Evolutionary conservation across 345 rosid genomes (phyloP).

Genomic region (Boechera stricta): DNA sequence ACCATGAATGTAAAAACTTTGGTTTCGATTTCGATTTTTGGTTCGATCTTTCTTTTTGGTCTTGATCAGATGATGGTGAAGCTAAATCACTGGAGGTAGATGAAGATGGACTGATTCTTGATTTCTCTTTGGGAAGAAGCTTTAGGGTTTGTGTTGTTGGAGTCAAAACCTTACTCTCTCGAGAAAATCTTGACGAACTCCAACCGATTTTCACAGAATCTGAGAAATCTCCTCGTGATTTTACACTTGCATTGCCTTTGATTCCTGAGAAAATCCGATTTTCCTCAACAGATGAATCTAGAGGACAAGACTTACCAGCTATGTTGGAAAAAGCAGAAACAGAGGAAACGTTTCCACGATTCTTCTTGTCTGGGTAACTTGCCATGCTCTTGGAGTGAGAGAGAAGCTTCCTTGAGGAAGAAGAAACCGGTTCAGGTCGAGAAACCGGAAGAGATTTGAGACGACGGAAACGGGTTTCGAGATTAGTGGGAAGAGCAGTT

Average conservation of each 20-base stretch:
- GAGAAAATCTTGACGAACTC: conserved; percentile 25
- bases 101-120: conserved; percentile 33
- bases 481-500: conserved; percentile 59
- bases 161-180: conserved; percentile 2
- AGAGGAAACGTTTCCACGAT: conserved; percentile 3
- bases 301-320: conserved; percentile 17
- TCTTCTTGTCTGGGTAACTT: conserved; percentile 1
- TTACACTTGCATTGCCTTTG: conserved; percentile 6
- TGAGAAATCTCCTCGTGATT: conserved; percentile 3
- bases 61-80: conserved; percentile 14
- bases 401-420: conserved; percentile 13
- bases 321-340: neutral
- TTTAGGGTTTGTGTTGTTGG: conserved; percentile 24
- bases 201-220: neutral
- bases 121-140: conserved; percentile 28
- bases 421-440: conserved; percentile 37
- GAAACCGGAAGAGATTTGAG: conserved; percentile 69
- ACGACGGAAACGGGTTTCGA: conserved; percentile 69
- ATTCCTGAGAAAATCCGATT: conserved; percentile 25
- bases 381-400: conserved; percentile 37
- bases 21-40: conserved; percentile 25
- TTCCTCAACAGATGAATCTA: conserved; percentile 14
- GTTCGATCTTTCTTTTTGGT: conserved; percentile 1
- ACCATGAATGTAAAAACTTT: conserved; percentile 34
- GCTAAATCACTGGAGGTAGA: conserved; percentile 23